Conservation (phyloP, 1,284 basidiomycete species). For the Trichosporon asahii region DNA sequence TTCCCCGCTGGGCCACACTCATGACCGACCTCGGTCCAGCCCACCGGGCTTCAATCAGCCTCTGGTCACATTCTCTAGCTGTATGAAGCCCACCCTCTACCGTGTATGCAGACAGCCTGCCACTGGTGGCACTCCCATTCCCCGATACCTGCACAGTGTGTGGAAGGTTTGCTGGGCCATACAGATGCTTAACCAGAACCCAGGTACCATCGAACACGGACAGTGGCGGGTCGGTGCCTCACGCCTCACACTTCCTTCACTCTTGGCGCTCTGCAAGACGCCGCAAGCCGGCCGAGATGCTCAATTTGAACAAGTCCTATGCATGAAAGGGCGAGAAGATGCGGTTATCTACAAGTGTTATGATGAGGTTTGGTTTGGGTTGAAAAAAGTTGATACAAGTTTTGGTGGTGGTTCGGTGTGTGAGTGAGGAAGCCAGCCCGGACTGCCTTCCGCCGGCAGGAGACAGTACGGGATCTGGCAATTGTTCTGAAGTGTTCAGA, state of each 20-base stretch:
- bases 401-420: neutral
- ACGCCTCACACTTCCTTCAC: no score
- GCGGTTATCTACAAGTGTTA: neutral
- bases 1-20: no score
- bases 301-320: neutral
- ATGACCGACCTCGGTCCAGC: neutral
- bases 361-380: neutral
- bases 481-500: neutral
- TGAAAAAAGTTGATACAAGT: neutral
- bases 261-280: neutral
- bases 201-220: neutral
- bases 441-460: neutral
- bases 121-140: neutral
- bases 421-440: neutral
- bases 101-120: neutral
- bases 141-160: neutral
- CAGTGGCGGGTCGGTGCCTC: neutral
- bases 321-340: neutral
- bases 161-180: no score
- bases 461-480: neutral
- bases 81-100: neutral
- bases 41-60: neutral
- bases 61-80: neutral
- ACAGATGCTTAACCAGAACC: neutral
- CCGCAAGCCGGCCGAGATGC: neutral